phyloP scores from a whole-genome alignment of 306 rosid genomes.

The apple (Malus domestica) region DNA sequence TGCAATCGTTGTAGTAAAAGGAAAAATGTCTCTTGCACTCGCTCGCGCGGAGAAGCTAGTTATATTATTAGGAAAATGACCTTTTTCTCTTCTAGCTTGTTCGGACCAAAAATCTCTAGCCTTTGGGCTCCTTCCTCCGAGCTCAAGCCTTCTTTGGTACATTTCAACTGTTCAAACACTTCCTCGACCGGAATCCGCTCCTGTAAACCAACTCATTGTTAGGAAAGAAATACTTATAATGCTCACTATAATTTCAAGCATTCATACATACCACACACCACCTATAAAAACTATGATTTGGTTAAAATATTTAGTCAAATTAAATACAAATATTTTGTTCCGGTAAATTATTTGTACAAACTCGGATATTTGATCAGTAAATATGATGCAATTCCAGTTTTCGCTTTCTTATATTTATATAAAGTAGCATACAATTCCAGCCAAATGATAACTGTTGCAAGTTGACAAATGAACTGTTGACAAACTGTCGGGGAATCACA shows the following conservation, averaged over 20 bases:
- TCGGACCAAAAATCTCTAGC: conserved; percentile 89
- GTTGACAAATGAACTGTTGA: not conserved
- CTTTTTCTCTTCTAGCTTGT: conserved; percentile 97
- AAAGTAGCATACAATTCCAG: not conserved
- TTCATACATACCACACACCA: not conserved
- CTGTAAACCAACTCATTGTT: conserved; percentile 34
- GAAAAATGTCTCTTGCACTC: not conserved
- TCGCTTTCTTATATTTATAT: not conserved
- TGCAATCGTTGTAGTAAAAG: no score
- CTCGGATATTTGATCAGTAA: not conserved
- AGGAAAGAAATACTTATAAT: not conserved
- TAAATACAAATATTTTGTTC: not conserved
- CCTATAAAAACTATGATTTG: no score
- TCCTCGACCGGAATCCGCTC: conserved; percentile 90
- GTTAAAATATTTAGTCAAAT: no score
- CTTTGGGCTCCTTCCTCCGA: conserved; percentile 72
- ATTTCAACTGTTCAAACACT: conserved; percentile 86
- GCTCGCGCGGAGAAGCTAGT: not conserved
- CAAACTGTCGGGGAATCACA: not conserved
- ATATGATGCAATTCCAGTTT: not conserved
- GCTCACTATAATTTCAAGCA: not conserved
- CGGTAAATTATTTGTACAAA: not conserved
- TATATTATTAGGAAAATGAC: conserved; percentile 21
- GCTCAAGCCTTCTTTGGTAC: conserved; percentile 66
- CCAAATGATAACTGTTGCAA: not conserved